These are phyloP conservation scores for Amanita inopinata DNA, from an alignment of 768 basidiomycete genomes.

Conservation along the genomic window DNA sequence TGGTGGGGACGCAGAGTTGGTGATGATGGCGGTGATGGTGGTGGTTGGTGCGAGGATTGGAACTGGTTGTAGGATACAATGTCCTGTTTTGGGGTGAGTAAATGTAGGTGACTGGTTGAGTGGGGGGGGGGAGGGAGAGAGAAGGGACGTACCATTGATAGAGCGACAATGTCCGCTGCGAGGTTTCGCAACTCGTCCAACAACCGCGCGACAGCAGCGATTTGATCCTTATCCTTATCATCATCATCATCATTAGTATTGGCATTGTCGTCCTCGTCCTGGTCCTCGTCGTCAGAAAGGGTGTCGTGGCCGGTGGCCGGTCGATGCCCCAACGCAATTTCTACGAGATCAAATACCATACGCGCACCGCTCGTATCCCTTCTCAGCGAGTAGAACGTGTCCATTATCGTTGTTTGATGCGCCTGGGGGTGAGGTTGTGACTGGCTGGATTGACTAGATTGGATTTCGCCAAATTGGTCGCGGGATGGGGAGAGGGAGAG, in stretches of 20 bases:
- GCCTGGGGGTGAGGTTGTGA: no score
- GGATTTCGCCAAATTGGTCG: no score
- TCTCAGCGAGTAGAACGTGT: constrained; percentile 30
- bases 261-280: no score
- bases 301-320: constrained; percentile 8
- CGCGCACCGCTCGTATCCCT: constrained; percentile 39
- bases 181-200: constrained; percentile 26
- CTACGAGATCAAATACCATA: constrained; percentile 42
- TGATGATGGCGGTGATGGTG: no score
- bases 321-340: constrained; percentile 25
- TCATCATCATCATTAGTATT: no score
- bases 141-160: constrained; percentile 35
- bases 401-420: constrained; percentile 16
- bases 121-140: constrained; percentile 1
- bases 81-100: constrained; percentile 33
- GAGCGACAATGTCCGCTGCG: constrained; percentile 41
- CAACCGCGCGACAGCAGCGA: no score
- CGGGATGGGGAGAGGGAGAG: constrained; percentile 5
- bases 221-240: no score
- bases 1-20: no score
- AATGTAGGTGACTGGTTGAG: constrained; percentile 4
- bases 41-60: constrained; percentile 22
- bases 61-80: constrained; percentile 44
- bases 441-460: no score
- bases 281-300: constrained; percentile 14